Evolutionary conservation across 1,284 basidiomycete genomes (phyloP).

Genomic region (Sanghuangporus sanghuang): DNA sequence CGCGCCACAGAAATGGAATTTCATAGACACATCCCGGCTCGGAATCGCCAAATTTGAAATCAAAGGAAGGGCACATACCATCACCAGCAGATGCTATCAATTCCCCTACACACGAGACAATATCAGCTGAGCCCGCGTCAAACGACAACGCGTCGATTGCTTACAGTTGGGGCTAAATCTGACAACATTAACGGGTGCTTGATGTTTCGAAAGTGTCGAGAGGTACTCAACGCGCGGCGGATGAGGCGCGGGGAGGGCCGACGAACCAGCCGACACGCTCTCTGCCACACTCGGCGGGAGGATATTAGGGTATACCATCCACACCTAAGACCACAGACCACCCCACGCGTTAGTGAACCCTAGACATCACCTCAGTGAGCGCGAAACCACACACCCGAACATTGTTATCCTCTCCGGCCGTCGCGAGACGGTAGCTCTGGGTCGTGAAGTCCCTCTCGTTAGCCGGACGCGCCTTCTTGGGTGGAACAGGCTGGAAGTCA

Average conservation of each 20-base stretch:
- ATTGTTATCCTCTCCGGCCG: slow-evolving; percentile 96
- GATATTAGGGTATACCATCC: slow-evolving; percentile 93
- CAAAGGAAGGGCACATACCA: slow-evolving; percentile 51
- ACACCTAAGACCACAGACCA: slow-evolving; percentile 52
- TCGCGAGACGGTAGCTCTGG: slow-evolving; percentile 85
- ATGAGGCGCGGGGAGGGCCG: slow-evolving; percentile 43
- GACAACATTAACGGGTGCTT: slow-evolving; percentile 94
- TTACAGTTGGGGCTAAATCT: slow-evolving; percentile 91
- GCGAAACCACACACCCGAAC: slow-evolving; percentile 66
- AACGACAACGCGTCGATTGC: slow-evolving; percentile 25
- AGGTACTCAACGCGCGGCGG: slow-evolving; percentile 95
- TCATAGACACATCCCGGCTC: not conserved
- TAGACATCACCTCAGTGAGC: not conserved
- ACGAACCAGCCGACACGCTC: slow-evolving; percentile 34
- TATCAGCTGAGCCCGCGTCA: not conserved
- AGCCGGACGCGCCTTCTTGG: slow-evolving; percentile 70
- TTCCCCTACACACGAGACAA: slow-evolving; percentile 50
- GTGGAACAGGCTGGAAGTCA: slow-evolving; percentile 82
- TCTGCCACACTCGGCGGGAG: slow-evolving; percentile 61
- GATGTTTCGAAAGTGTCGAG: slow-evolving; percentile 90
- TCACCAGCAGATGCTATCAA: slow-evolving; percentile 91
- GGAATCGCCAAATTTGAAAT: not conserved
- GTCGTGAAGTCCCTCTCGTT: slow-evolving; percentile 54
- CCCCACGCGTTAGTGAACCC: not conserved
- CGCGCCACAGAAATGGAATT: not conserved